Evolutionary conservation across 352 stramenopile genomes (phyloP).

Genomic region (Pythium aristosporum): DNA sequence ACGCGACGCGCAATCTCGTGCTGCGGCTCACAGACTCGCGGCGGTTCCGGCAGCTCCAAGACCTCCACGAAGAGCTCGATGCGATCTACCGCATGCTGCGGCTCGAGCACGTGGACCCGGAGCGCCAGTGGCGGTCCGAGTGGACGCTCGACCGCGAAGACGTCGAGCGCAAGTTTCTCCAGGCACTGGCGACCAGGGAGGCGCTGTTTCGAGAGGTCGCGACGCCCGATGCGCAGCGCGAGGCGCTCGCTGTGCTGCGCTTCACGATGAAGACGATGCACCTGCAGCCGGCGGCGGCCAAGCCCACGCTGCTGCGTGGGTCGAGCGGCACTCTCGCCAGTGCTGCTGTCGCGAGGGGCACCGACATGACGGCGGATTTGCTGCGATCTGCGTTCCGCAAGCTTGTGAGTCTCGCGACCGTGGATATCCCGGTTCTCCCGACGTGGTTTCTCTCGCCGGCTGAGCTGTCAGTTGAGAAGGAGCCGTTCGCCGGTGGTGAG

Average conservation of each 20-base stretch:
- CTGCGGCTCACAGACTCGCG: slow-evolving; percentile 27
- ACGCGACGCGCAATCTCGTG: slow-evolving; percentile 23
- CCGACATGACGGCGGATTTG: slow-evolving; percentile 35
- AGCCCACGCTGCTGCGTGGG: no score
- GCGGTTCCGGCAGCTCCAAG: slow-evolving; percentile 23
- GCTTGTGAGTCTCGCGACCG: slow-evolving; percentile 43
- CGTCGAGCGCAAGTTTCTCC: slow-evolving; percentile 45
- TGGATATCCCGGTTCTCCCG: slow-evolving; percentile 43
- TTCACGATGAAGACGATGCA: slow-evolving; percentile 34
- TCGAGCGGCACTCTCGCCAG: no score
- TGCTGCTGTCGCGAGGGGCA: background rate
- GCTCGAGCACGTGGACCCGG: slow-evolving; percentile 51
- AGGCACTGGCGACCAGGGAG: slow-evolving; percentile 22
- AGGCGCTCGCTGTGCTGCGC: slow-evolving; percentile 56
- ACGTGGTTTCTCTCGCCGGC: slow-evolving; percentile 54
- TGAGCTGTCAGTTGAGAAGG: slow-evolving; percentile 31
- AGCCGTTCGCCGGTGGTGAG: slow-evolving; percentile 21
- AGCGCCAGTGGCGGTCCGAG: slow-evolving; percentile 39
- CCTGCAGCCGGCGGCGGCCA: slow-evolving; percentile 12
- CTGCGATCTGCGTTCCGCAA: slow-evolving; percentile 46
- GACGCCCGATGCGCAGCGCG: slow-evolving; percentile 14
- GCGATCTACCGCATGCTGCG: slow-evolving; percentile 25
- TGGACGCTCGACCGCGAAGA: slow-evolving; percentile 47
- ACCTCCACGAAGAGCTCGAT: slow-evolving; percentile 29
- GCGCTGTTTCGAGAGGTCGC: slow-evolving; percentile 28